Evolutionary conservation across 139 green algal genomes (phyloP), one percentile per base, ranked within the genome.

Genomic region (Monoraphidium neglectum): DNA sequence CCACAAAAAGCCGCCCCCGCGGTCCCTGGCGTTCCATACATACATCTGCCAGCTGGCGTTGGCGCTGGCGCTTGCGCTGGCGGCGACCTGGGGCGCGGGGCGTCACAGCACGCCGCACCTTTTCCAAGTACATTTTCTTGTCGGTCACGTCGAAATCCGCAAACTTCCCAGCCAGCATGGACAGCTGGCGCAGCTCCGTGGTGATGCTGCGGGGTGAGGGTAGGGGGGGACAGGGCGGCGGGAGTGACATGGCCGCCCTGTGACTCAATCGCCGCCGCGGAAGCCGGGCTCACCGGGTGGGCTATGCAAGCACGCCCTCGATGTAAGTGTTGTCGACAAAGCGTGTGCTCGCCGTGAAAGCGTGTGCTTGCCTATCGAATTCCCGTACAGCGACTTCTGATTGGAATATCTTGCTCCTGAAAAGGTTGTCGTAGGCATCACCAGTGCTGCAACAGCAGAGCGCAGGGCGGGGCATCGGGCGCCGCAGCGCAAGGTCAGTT

Each of bases 121-220:
- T 78, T 3, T 87, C 76, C 26, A 90, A 33, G 70, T 80, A 90
- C 76, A 87, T 81, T 16, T 77, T 47, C 72, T 90, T 90, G 37
- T 78, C 85, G 13, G 49, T 49, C 24, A 90, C 40, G 73, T 90
- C 85, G 72, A 90, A 86, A 36, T 87, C 79, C 0, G 79, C 72
- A 26, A 90, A 90, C n/a, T 82, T 79, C 1, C 56, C n/a, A 1
- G 79, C 64, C 82, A 90, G 85, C n/a, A 38, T 69, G 0, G 61
- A 76, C 24, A 85, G 60, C 46, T 38, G 35, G 24, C 74, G 74
- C 21, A 83, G 70, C 57, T 86, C 82, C 1, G 54, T 59, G 18
- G 87, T 77, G 4, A 79, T 73, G 57, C 73, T 78, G 72, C 61
- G 33, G 16, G 18, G 8, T 61, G 54, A 4, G 24, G 21, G 54